Evolutionary conservation across 345 rosid species (phyloP), one percentile per base, ranked within the genome.

Genomic region (Citrus hindsii): DNA sequence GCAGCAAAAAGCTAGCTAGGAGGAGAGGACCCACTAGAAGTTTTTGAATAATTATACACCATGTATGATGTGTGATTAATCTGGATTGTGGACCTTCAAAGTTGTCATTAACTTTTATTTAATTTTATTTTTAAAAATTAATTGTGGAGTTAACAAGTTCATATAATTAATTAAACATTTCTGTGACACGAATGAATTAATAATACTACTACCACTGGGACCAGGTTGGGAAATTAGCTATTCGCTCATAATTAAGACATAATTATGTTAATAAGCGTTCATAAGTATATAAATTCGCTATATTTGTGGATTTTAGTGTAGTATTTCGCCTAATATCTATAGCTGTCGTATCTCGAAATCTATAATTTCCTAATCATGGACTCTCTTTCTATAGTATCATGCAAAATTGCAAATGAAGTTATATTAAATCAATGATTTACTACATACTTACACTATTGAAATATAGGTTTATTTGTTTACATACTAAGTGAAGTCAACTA

Each of bases 41-140:
- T 46, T 28, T 48, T 48, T 9, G 69, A 67, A 62, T 75, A 75
- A 81, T 79, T 40, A 79, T 33, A 58, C 74, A 58, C 74, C 59
- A 25, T n/a, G 78, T 70, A 79, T 70, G 73, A 76, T 28, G 30
- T 42, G 80, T 79, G 81, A 82, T 82, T 72, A 67, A 82, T 83
- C 75, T 58, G n/a, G 61, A 83, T 65, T 68, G 24, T 81, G 76
- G 68, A 70, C 82, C 84, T 83, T 82, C 74, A 69, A 85, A 79
- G 80, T 71, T 74, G 80, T 37, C 73, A 37, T 77, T 56, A 71
- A 55, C 80, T 82, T 82, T 80, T 71, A 33, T 71, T 55, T 79
- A 63, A 30, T 76, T 7, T 37, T 66, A 21, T 79, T 19, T 40
- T 51, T 64, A 28, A 40, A 28, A 73, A 13, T 48, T 53, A 21